Evolutionary conservation across 2,329 filamentous ascomycete genomes (phyloP).

Genomic region (Acrodontium crateriforme): DNA sequence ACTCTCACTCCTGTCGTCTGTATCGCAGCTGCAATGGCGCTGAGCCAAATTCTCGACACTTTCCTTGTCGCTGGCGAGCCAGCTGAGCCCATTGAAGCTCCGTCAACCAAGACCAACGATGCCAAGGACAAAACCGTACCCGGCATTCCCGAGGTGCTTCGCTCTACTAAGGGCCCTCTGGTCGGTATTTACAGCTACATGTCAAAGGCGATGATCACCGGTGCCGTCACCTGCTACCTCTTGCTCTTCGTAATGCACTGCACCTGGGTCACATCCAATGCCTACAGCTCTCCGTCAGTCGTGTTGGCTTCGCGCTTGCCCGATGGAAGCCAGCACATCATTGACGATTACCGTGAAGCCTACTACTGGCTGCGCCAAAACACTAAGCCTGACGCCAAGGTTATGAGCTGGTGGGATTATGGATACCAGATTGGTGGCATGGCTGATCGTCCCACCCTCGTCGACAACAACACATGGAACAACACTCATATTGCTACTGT

Average conservation of each 20-base stretch:
- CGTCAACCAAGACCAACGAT: conserved; percentile 29
- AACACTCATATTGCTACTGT: conserved; percentile 99
- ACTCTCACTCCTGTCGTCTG: conserved; percentile 94
- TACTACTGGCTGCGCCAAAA: conserved; percentile 99
- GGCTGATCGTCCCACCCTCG: conserved; percentile 90
- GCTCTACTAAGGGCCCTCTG: conserved; percentile 56
- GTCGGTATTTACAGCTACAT: conserved; percentile 72
- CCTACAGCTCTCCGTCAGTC: conserved; percentile 95
- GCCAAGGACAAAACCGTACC: conserved; percentile 42
- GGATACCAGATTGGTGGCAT: conserved; percentile 99
- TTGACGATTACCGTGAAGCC: conserved; percentile 97
- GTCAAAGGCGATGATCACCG: conserved; percentile 68
- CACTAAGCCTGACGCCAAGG: conserved; percentile 85
- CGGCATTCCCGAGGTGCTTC: conserved; percentile 42
- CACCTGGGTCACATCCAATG: conserved; percentile 98
- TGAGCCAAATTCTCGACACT: conserved; percentile 77
- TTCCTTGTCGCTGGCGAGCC: conserved; percentile 61
- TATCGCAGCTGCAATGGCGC: conserved; percentile 76
- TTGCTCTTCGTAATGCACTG: conserved; percentile 93
- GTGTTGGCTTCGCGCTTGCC: conserved; percentile 84
- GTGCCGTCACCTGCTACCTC: conserved; percentile 62
- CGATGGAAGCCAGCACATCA: conserved; percentile 94
- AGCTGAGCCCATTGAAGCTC: conserved; percentile 16
- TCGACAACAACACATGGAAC: conserved; percentile 99
- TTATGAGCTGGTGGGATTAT: conserved; percentile 99